These are phyloP conservation scores for Boeremia lycopersici DNA, from an alignment of 2,329 filamentous ascomycete species.

Conservation along the genomic window DNA sequence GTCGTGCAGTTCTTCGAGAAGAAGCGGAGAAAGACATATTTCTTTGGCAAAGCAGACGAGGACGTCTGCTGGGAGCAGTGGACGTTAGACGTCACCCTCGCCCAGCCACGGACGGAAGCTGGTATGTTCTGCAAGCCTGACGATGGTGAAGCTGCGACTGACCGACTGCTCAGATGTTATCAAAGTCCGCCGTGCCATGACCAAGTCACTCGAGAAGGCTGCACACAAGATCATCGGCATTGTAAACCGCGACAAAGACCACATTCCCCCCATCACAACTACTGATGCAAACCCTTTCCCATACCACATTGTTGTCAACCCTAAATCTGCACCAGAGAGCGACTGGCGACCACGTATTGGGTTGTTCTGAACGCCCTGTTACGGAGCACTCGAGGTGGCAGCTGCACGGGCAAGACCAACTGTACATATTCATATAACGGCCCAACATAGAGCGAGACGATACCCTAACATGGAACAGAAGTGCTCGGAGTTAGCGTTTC, in stretches of 20 bases:
- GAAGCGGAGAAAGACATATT: slow-evolving; percentile 77
- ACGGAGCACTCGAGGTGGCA: no score
- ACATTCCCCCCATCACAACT: slow-evolving; percentile 95
- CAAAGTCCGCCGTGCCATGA: slow-evolving; percentile 90
- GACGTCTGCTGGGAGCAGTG: slow-evolving; percentile 97
- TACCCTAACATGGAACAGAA: no score
- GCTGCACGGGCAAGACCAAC: no score
- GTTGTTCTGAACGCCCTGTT: slow-evolving; percentile 30
- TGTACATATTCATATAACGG: no score
- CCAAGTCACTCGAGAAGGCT: slow-evolving; percentile 83
- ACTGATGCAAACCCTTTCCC: slow-evolving; percentile 92
- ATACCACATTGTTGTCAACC: slow-evolving; percentile 89
- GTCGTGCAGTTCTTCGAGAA: slow-evolving; percentile 95
- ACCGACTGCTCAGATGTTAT: slow-evolving; percentile 68
- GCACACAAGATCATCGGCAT: slow-evolving; percentile 88
- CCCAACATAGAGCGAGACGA: no score
- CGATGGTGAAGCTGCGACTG: neutral
- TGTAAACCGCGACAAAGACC: slow-evolving; percentile 88
- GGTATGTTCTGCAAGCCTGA: slow-evolving; percentile 60
- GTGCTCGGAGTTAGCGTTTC: no score
- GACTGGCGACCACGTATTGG: slow-evolving; percentile 82
- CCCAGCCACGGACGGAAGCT: slow-evolving; percentile 84
- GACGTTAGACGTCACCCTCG: slow-evolving; percentile 92
- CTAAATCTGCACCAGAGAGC: slow-evolving; percentile 65
- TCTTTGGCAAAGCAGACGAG: slow-evolving; percentile 77